phyloP scores from a whole-genome alignment of 257 asterid species.

The Solanum sejunctum region DNA sequence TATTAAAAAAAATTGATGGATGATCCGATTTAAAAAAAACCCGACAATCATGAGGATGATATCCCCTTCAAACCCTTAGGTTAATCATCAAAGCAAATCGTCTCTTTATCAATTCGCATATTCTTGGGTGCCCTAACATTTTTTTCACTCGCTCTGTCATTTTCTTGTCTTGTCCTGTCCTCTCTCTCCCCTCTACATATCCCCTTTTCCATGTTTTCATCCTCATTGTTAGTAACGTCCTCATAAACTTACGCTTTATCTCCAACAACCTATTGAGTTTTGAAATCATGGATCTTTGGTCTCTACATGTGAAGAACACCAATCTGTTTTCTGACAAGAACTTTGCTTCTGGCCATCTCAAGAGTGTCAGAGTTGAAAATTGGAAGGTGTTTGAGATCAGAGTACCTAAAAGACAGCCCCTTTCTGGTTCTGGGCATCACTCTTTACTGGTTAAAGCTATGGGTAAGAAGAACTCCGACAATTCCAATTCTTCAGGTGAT shows the following conservation, averaged over 20 bases:
- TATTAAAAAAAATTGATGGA: too few relatives aligned
- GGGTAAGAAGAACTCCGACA: slow-evolving; percentile 52
- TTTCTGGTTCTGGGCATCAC: slow-evolving; percentile 19
- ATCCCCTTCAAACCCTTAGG: too few relatives aligned
- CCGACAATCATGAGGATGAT: too few relatives aligned
- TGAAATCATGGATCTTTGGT: slow-evolving; percentile 38
- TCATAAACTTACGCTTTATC: not conserved
- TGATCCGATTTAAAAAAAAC: too few relatives aligned
- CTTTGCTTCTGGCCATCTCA: slow-evolving; percentile 29
- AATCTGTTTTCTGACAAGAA: slow-evolving; percentile 37
- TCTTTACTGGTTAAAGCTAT: slow-evolving; percentile 45
- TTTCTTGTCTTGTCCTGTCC: not conserved
- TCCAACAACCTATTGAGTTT: not conserved
- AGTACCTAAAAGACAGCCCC: slow-evolving; percentile 17
- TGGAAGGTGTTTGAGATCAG: slow-evolving; percentile 25
- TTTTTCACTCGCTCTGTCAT: not conserved
- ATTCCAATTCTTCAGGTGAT: slow-evolving; percentile 26
- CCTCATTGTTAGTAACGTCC: not conserved
- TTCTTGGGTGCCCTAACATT: not conserved
- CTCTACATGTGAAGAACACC: slow-evolving; percentile 28
- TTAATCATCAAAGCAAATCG: too few relatives aligned
- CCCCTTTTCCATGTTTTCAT: not conserved
- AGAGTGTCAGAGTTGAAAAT: slow-evolving; percentile 8
- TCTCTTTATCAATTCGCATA: too few relatives aligned
- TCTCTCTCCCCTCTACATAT: not conserved